Evolutionary conservation across 2,329 filamentous ascomycete species (phyloP), one percentile per base, ranked within the genome.

Genomic region (Fusarium coicis): DNA sequence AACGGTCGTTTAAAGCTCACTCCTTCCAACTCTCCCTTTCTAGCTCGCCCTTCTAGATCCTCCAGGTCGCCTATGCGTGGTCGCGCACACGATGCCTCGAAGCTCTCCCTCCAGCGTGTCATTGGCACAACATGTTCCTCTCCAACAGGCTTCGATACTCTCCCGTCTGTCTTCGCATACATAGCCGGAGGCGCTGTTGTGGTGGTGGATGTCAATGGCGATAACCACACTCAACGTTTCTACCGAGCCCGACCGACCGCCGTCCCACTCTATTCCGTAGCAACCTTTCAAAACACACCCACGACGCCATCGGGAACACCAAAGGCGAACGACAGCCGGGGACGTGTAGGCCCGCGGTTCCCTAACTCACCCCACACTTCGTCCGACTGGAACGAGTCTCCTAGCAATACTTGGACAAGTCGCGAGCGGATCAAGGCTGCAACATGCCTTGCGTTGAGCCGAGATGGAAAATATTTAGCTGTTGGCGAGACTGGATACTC

Each of bases 401-500:
- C 89, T 9, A 91, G 89, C 57, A 94, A 92, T 80, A 94, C 92
- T 18, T 96, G 94, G 92, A 95, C 93, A 4, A 96, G 94, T 62
- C 91, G 94, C 73, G 96, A 98, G 81, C 91, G 95, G 74, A 95
- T 98, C 80, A 98, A 98, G 84, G 93, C 96, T 23, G 94, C 95
- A 5, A 97, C 95, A 10, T 97, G 95, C 78, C 89, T 99, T 32
- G 92, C 94, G 28, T 88, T 99, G 73, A 98, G 95, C 79, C 90
- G 91, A 2, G 95, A 98, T 82, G 95, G 93, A 37, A 93, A 90
- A 76, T 97, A 93, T 79, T 86, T 99, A 58, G 96, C 96, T 14
- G 93, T 98, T 7, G 96, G 96, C 77, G 96, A 99, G 88, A 97
- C 95, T 7, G 96, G 96, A 28, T 98, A 98, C 82, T 93, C 92